Percentiles rank a stretch among this genome's conserved stretches.
Evolutionary conservation across 1,284 basidiomycete species (phyloP).

Genomic region (Austroboletus novae-zelandiae): DNA sequence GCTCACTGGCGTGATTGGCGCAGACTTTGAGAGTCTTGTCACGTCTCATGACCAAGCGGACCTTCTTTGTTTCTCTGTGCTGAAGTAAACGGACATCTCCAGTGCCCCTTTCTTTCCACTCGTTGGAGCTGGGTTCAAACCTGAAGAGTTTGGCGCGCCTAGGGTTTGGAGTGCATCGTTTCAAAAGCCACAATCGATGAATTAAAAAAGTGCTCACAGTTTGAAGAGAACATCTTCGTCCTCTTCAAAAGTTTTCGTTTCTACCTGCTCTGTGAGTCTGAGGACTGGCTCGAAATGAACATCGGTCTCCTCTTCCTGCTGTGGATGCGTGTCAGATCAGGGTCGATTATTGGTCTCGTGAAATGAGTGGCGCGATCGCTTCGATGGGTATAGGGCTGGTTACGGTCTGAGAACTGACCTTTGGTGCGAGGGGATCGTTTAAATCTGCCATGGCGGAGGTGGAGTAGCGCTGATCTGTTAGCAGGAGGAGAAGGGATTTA

Average conservation of each 20-base stretch:
- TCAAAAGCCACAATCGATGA: conserved; percentile 19
- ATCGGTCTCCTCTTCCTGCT: conserved; percentile 83
- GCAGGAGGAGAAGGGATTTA: conserved; percentile 33
- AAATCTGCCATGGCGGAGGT: conserved; percentile 55
- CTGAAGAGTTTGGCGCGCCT: conserved; percentile 99
- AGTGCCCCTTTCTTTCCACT: conserved; percentile 98
- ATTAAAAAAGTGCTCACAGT: conserved; percentile 63
- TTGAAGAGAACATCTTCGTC: conserved; percentile 95
- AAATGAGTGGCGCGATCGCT: conserved; percentile 30
- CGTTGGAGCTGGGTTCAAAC: conserved; percentile 77
- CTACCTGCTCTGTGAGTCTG: conserved; percentile 94
- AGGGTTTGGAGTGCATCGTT: conserved; percentile 8
- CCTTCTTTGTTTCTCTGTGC: conserved; percentile 88
- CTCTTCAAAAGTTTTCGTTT: conserved; percentile 95
- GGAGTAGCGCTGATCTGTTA: conserved; percentile 20
- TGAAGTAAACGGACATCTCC: conserved; percentile 88
- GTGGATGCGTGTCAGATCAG: conserved; percentile 28
- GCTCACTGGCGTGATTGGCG: conserved; percentile 95
- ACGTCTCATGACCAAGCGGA: conserved; percentile 97
- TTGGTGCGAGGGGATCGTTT: conserved; percentile 64
- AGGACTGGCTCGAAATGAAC: conserved; percentile 96
- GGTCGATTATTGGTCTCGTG: conserved; percentile 19
- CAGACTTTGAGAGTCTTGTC: conserved; percentile 99
- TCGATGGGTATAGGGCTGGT: conserved; percentile 18
- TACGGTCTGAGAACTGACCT: conserved; percentile 44